Conservation (phyloP, 2,329 filamentous ascomycete genomes). For the Penicillium brasilianum region DNA sequence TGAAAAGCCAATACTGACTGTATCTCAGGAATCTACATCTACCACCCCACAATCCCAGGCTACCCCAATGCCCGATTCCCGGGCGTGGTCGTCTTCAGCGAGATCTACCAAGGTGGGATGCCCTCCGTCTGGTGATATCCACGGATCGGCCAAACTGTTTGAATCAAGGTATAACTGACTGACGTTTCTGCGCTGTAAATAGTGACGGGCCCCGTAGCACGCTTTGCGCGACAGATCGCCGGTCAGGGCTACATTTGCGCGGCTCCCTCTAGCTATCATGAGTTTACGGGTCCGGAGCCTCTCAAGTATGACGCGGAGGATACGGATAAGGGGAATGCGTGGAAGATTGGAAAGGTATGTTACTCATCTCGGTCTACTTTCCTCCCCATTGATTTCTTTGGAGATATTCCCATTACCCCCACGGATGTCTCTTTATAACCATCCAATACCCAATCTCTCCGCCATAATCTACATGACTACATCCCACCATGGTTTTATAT, state of each 20-base stretch:
- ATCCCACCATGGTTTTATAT: too few relatives aligned
- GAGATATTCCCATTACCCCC: not conserved
- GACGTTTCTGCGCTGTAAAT: not conserved
- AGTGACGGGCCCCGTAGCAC: slow-evolving; percentile 89
- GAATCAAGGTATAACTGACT: not conserved
- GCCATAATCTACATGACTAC: too few relatives aligned
- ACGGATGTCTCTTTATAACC: not conserved
- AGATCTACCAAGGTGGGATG: slow-evolving; percentile 86
- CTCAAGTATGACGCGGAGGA: slow-evolving; percentile 85
- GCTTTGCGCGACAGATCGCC: slow-evolving; percentile 89
- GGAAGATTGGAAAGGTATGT: slow-evolving; percentile 77
- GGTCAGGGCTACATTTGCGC: slow-evolving; percentile 93
- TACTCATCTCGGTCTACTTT: not conserved
- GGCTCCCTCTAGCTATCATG: slow-evolving; percentile 88
- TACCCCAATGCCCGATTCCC: slow-evolving; percentile 91
- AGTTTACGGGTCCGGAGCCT: slow-evolving; percentile 84
- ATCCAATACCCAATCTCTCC: not conserved
- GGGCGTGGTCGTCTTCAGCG: slow-evolving; percentile 85
- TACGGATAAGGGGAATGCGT: slow-evolving; percentile 84
- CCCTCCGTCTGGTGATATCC: not conserved
- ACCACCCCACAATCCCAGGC: slow-evolving; percentile 81
- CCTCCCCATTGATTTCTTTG: not conserved
- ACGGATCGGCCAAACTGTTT: not conserved
- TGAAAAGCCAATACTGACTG: slow-evolving; percentile 5
- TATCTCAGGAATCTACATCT: slow-evolving; percentile 78